phyloP scores from a whole-genome alignment of 441 rosid genomes.

The Populus hybrid region DNA sequence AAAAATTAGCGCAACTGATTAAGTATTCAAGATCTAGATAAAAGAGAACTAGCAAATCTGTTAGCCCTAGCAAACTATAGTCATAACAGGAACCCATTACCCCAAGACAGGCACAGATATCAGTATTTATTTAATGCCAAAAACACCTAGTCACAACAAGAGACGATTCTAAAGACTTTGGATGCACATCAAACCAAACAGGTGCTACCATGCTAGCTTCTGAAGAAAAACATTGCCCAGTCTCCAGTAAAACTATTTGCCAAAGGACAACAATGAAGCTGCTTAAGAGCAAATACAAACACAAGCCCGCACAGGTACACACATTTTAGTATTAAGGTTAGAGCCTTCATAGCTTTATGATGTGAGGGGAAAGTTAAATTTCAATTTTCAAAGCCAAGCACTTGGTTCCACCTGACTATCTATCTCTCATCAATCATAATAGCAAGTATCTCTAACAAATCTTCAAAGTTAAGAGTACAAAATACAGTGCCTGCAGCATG shows the following conservation, averaged over 20 bases:
- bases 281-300: background rate
- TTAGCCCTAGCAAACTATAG: background rate
- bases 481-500: background rate
- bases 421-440: background rate
- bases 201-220: background rate
- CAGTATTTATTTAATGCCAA: background rate
- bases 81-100: background rate
- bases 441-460: background rate
- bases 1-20: background rate
- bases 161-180: background rate
- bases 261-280: background rate
- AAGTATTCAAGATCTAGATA: background rate
- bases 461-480: background rate
- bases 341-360: background rate
- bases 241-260: background rate
- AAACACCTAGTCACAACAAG: background rate
- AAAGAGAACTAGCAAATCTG: background rate
- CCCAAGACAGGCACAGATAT: background rate
- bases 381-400: background rate
- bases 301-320: background rate
- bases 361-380: background rate
- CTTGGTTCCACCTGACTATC: background rate
- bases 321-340: background rate
- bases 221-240: background rate
- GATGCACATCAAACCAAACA: background rate